phyloP scores from a whole-genome alignment of 768 basidiomycete genomes.

The Crucibulum laeve region DNA sequence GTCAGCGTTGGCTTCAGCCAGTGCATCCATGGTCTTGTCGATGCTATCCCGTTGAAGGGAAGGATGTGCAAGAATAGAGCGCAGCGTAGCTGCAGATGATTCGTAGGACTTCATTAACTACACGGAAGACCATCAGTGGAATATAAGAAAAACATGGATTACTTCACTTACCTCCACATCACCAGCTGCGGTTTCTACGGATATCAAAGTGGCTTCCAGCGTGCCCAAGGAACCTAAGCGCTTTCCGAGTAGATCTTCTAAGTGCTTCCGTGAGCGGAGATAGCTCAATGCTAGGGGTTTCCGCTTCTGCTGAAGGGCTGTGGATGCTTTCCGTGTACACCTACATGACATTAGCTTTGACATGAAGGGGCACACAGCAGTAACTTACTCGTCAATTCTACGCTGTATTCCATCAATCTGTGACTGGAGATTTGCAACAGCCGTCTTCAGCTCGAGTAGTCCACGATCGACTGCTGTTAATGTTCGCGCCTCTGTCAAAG shows the following conservation, averaged over 20 bases:
- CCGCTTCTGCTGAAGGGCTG: conserved; percentile 63
- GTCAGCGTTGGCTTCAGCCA: conserved; percentile 79
- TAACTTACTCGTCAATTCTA: conserved; percentile 67
- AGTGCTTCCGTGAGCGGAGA: conserved; percentile 75
- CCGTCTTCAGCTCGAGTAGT: conserved; percentile 74
- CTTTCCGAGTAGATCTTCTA: conserved; percentile 74
- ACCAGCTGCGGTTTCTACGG: conserved; percentile 85
- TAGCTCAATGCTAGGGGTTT: conserved; percentile 72
- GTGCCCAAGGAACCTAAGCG: conserved; percentile 71
- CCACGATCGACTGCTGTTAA: conserved; percentile 82
- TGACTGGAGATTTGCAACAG: conserved; percentile 58
- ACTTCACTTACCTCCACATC: conserved; percentile 70
- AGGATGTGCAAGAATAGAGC: conserved; percentile 73
- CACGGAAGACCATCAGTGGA: not conserved
- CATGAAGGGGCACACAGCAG: conserved; percentile 1
- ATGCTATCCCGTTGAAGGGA: conserved; percentile 74
- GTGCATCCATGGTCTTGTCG: conserved; percentile 82
- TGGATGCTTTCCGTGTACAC: conserved; percentile 59
- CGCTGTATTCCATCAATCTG: conserved; percentile 68
- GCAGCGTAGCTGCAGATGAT: conserved; percentile 75
- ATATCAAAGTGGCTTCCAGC: conserved; percentile 70
- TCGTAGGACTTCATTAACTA: conserved; percentile 88
- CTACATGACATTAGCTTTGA: conserved; percentile 30
- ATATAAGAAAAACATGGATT: not conserved
- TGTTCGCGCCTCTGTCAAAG: conserved; percentile 27